These are phyloP conservation scores for Dactylonectria macrodidyma DNA, from an alignment of 2,329 filamentous ascomycete genomes.

Conservation along the genomic window DNA sequence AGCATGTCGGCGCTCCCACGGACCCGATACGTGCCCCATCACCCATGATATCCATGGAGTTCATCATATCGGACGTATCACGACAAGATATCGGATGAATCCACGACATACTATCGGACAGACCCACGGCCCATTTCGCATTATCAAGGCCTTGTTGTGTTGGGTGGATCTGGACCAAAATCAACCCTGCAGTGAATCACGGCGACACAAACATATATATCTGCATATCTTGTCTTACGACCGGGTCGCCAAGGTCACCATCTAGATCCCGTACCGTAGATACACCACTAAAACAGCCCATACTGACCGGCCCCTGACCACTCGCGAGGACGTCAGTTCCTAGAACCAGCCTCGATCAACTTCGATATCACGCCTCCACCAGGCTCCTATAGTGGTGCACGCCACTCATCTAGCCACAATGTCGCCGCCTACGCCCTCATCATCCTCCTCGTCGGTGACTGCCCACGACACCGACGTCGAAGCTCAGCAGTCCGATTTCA, in stretches of 20 bases:
- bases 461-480: constrained; percentile 57
- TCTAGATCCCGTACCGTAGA: neutral
- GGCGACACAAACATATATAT: constrained; percentile 33
- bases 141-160: neutral
- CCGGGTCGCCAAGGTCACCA: neutral
- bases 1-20: constrained; percentile 25
- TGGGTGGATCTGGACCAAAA: constrained; percentile 33
- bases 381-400: neutral
- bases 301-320: constrained; percentile 13
- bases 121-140: constrained; percentile 21
- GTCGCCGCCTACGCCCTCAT: constrained; percentile 41
- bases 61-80: constrained; percentile 12
- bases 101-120: constrained; percentile 4
- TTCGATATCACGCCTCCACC: neutral
- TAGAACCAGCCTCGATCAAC: constrained; percentile 12
- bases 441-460: constrained; percentile 43
- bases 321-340: constrained; percentile 5
- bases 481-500: constrained; percentile 53
- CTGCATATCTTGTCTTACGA: neutral
- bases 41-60: neutral
- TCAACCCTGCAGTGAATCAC: constrained; percentile 4
- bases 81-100: no score
- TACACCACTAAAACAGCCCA: neutral
- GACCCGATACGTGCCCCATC: constrained; percentile 20
- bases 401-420: constrained; percentile 26